Evolutionary conservation across 176 grass and related monocot species (phyloP).

Genomic region (Canna indica): DNA sequence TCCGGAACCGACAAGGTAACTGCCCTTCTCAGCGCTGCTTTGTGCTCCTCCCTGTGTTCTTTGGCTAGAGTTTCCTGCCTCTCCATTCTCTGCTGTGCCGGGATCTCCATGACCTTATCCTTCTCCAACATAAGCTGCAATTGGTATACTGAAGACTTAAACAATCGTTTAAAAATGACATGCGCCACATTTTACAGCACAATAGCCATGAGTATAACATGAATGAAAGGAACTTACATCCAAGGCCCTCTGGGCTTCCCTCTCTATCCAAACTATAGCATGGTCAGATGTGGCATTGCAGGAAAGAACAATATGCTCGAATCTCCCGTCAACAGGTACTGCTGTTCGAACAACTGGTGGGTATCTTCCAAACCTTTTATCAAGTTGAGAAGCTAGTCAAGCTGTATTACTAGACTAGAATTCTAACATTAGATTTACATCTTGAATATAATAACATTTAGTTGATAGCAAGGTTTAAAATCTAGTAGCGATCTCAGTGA

Average conservation of each 20-base stretch:
- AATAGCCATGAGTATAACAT: neutral
- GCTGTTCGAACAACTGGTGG: constrained; percentile 90
- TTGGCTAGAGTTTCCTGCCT: constrained; percentile 56
- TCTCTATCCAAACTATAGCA: constrained; percentile 75
- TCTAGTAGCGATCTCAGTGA: no score
- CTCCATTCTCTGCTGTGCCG: constrained; percentile 74
- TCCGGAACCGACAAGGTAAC: constrained; percentile 65
- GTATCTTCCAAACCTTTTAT: constrained; percentile 67
- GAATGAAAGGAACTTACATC: constrained; percentile 38
- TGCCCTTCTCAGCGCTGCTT: constrained; percentile 54
- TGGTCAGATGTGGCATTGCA: constrained; percentile 89
- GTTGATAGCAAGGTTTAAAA: no score
- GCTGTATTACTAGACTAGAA: neutral
- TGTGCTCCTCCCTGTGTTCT: constrained; percentile 73
- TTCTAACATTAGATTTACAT: neutral
- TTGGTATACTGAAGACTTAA: constrained; percentile 1
- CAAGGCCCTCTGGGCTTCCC: constrained; percentile 71
- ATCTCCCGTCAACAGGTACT: constrained; percentile 88
- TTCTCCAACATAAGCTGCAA: constrained; percentile 59
- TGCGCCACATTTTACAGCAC: no score
- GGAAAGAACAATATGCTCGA: constrained; percentile 89
- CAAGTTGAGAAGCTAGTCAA: constrained; percentile 3
- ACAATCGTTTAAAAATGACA: neutral
- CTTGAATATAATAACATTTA: no score
- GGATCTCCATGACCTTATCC: constrained; percentile 45